Conservation (phyloP, 495 filamentous ascomycete genomes). For the Aspergillus ostianus region DNA sequence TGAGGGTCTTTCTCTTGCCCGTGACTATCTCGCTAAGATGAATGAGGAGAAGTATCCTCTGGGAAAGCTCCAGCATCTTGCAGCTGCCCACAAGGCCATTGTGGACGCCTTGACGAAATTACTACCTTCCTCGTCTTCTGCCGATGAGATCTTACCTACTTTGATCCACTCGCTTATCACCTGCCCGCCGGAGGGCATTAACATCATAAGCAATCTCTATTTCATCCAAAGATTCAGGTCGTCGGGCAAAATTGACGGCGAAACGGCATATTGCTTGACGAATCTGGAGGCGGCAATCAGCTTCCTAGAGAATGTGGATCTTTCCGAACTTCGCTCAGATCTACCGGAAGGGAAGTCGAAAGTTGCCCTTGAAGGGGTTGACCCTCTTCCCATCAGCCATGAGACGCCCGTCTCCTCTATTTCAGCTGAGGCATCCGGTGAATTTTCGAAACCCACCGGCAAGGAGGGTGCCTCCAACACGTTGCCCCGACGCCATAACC, state of each 20-base stretch:
- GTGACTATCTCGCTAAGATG: conserved; percentile 77
- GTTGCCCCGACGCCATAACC: conserved; percentile 41
- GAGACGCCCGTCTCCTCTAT: conserved; percentile 34
- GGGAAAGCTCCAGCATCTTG: conserved; percentile 88
- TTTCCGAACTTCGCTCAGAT: conserved; percentile 83
- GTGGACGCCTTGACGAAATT: conserved; percentile 78
- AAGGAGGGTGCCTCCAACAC: conserved; percentile 38
- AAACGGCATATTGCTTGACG: conserved; percentile 93
- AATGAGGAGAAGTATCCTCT: conserved; percentile 81
- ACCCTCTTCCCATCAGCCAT: conserved; percentile 29
- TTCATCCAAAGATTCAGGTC: conserved; percentile 95
- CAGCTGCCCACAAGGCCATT: conserved; percentile 86
- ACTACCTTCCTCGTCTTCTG: conserved; percentile 85
- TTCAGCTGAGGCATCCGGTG: conserved; percentile 33
- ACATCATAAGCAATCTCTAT: conserved; percentile 85
- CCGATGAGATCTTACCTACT: conserved; percentile 94
- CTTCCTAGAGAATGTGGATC: conserved; percentile 96
- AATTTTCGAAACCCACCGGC: conserved; percentile 32
- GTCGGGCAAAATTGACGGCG: conserved; percentile 81
- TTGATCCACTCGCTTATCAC: conserved; percentile 94
- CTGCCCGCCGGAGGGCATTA: conserved; percentile 80
- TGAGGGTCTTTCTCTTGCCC: no score
- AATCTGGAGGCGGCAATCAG: conserved; percentile 93
- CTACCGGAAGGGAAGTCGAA: conserved; percentile 61
- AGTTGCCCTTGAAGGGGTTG: conserved; percentile 35